These are phyloP conservation scores for Lepidium campestre DNA, from an alignment of 441 rosid species.

Conservation along the genomic window DNA sequence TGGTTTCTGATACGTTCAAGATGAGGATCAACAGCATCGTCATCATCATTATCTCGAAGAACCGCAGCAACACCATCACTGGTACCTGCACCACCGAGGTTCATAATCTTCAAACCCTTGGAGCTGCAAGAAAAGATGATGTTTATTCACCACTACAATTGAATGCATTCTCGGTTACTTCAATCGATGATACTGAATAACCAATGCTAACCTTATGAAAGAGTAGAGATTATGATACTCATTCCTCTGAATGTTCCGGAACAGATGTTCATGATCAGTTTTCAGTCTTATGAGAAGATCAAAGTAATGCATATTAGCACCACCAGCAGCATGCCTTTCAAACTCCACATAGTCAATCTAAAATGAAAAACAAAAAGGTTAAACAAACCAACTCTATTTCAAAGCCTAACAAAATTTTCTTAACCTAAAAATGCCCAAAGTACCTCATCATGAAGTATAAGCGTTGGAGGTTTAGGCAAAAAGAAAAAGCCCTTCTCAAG, in stretches of 20 bases:
- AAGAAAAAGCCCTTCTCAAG: slow-evolving; percentile 98
- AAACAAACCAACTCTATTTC: background rate
- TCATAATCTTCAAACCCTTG: slow-evolving; percentile 90
- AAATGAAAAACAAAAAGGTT: slow-evolving; percentile 1
- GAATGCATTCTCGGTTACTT: slow-evolving; percentile 5
- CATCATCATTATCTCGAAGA: slow-evolving; percentile 68
- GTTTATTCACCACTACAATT: background rate
- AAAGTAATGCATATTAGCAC: slow-evolving; percentile 98
- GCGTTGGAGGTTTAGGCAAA: slow-evolving; percentile 95
- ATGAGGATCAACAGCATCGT: slow-evolving; percentile 90
- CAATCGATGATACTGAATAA: background rate
- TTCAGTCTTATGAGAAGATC: slow-evolving; percentile 90
- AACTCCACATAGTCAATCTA: slow-evolving; percentile 96
- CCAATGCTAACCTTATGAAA: slow-evolving; percentile 64
- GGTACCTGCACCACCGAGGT: slow-evolving; percentile 60
- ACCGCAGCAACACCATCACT: slow-evolving; percentile 71
- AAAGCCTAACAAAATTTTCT: background rate
- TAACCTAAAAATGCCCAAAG: background rate
- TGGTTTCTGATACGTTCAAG: slow-evolving; percentile 80
- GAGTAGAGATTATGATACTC: slow-evolving; percentile 86
- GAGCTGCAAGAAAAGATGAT: slow-evolving; percentile 40
- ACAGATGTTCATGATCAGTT: slow-evolving; percentile 94
- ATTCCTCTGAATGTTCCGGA: slow-evolving; percentile 90
- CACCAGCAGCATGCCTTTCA: slow-evolving; percentile 98
- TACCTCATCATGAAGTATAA: slow-evolving; percentile 98